Percentiles rank a stretch among this genome's conserved stretches.
Evolutionary conservation across 2,329 filamentous ascomycete genomes (phyloP).

Genomic region (Aphanocladium album): DNA sequence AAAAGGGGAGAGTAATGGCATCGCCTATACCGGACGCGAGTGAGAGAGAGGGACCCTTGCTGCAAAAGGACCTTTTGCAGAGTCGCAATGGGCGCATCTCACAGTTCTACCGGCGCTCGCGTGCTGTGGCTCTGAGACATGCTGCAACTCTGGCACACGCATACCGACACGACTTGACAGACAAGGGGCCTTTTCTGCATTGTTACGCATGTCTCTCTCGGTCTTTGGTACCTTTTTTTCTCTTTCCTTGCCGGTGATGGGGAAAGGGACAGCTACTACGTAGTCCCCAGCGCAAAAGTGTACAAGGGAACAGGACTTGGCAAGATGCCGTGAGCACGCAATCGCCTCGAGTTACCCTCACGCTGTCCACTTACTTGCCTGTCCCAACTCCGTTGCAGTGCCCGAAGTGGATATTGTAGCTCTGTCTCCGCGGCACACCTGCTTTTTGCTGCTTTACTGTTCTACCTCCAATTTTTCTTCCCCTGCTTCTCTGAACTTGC

Average conservation of each 20-base stretch:
- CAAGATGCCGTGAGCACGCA: not conserved
- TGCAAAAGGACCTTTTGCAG: not conserved
- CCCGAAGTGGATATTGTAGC: not conserved
- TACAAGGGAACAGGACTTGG: not conserved
- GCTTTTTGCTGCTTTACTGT: not conserved
- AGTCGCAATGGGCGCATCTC: not conserved
- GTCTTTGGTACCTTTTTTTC: not conserved
- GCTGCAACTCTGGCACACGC: not conserved
- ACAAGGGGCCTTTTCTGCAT: not conserved
- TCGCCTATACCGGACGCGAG: not conserved
- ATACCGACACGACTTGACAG: not conserved
- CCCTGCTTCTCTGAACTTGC: not conserved
- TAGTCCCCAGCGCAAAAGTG: no score
- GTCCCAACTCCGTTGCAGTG: not conserved
- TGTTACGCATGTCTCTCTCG: no score
- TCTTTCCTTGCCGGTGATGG: not conserved
- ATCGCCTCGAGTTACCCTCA: not conserved
- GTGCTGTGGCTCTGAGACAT: not conserved
- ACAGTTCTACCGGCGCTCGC: not conserved
- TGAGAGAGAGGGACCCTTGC: not conserved
- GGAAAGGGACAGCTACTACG: not conserved
- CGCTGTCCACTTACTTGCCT: not conserved
- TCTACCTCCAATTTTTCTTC: not conserved
- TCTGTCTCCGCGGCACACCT: not conserved
- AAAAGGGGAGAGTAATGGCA: not conserved